A percentile compares a stretch with the other conserved stretches of the same genome.
These are phyloP conservation scores for Arabis hirsuta DNA, from an alignment of 345 rosid species.

Conservation along the genomic window DNA sequence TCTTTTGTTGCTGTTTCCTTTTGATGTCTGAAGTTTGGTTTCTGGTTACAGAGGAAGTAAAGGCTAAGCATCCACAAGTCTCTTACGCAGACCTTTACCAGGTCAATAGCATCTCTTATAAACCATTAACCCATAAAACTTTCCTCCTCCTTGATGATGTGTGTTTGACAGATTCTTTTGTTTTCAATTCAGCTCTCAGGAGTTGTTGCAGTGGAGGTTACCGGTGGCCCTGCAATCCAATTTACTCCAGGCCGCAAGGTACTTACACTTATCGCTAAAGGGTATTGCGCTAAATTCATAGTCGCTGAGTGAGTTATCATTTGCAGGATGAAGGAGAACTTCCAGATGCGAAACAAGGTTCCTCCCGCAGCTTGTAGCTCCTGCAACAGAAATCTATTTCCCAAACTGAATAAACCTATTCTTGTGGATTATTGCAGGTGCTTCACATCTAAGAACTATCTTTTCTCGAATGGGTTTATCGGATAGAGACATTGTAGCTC, in stretches of 20 bases:
- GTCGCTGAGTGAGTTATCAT: neutral
- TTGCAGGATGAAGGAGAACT: slow-evolving; percentile 86
- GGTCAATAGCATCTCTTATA: slow-evolving; percentile 44
- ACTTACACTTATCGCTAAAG: slow-evolving; percentile 11
- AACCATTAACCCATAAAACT: neutral
- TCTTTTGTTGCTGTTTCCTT: slow-evolving; percentile 24
- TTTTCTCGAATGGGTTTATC: slow-evolving; percentile 89
- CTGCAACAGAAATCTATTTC: neutral
- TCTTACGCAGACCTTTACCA: slow-evolving; percentile 86
- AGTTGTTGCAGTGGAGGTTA: slow-evolving; percentile 80
- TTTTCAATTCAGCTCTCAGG: slow-evolving; percentile 72
- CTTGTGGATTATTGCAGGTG: slow-evolving; percentile 47
- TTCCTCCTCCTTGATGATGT: neutral
- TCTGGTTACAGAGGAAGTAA: slow-evolving; percentile 61
- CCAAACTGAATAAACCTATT: neutral
- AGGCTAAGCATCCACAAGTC: slow-evolving; percentile 64
- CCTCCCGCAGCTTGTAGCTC: neutral
- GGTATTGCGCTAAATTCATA: neutral
- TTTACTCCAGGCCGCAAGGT: slow-evolving; percentile 87
- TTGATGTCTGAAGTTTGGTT: slow-evolving; percentile 25
- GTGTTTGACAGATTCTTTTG: slow-evolving; percentile 3
- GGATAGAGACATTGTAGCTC: slow-evolving; percentile 88
- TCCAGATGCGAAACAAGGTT: slow-evolving; percentile 75
- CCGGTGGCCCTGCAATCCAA: slow-evolving; percentile 73
- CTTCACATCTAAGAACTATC: slow-evolving; percentile 61